These are phyloP conservation scores for Camillea tinctor DNA, from an alignment of 2,329 filamentous ascomycete species.

Conservation along the genomic window DNA sequence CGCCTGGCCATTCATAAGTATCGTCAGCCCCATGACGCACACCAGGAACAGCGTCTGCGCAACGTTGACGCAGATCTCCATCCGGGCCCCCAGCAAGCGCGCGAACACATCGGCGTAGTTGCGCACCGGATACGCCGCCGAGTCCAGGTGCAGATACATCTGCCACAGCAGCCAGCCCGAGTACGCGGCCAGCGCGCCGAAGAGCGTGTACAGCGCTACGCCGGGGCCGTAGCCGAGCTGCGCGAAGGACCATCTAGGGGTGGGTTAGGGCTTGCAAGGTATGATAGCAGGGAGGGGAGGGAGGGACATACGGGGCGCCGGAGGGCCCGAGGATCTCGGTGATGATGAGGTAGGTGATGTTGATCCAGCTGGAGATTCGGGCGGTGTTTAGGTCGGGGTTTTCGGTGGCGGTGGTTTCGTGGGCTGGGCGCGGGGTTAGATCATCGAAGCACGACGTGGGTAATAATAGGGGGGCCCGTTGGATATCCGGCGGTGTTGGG, in stretches of 20 bases:
- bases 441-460: too few species aligned
- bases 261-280: neutral
- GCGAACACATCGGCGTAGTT: conserved; percentile 50
- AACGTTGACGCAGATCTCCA: conserved; percentile 47
- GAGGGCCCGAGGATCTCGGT: conserved; percentile 47
- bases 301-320: conserved; percentile 33
- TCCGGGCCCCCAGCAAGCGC: conserved; percentile 43
- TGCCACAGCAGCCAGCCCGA: conserved; percentile 49
- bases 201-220: conserved; percentile 44
- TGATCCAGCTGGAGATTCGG: conserved; percentile 45
- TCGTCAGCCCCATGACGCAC: conserved; percentile 51
- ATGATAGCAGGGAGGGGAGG: too few species aligned
- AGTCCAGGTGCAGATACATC: conserved; percentile 45
- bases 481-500: too few species aligned
- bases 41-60: conserved; percentile 48
- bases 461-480: too few species aligned
- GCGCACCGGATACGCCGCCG: conserved; percentile 43
- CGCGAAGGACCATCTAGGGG: conserved; percentile 10
- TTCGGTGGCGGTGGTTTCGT: too few species aligned
- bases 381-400: too few species aligned
- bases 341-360: conserved; percentile 49
- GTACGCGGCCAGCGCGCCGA: conserved; percentile 42
- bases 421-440: too few species aligned
- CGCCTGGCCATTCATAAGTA: conserved; percentile 52
- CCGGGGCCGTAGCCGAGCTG: conserved; percentile 44